phyloP scores from a whole-genome alignment of 768 basidiomycete species.

The Tylopilus sp. region DNA sequence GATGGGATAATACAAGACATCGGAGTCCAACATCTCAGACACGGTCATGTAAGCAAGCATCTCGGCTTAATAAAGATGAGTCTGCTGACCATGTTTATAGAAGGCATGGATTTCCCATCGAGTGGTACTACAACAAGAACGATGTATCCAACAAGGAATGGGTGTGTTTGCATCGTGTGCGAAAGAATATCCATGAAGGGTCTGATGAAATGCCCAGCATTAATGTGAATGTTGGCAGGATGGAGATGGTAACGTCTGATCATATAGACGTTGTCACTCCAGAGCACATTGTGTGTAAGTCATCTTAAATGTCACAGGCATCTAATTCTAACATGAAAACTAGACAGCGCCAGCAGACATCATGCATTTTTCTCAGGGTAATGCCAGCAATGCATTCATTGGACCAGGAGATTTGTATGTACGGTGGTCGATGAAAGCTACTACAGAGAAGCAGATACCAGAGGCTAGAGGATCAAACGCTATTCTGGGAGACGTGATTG shows the following conservation, averaged over 20 bases:
- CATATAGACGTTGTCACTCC: not conserved
- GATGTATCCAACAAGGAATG: not conserved
- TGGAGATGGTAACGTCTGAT: not conserved
- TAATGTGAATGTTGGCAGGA: not conserved
- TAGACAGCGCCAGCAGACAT: not conserved
- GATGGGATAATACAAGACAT: not conserved
- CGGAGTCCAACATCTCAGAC: not conserved
- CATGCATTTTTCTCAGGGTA: not conserved
- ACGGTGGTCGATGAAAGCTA: not conserved
- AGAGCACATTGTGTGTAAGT: conserved; percentile 1
- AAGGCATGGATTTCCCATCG: not conserved
- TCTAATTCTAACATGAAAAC: not conserved
- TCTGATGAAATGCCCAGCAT: not conserved
- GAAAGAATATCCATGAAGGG: not conserved
- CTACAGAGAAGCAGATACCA: too few species aligned
- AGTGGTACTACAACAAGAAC: not conserved
- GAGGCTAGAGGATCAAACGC: not conserved
- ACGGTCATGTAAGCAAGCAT: not conserved
- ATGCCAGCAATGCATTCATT: not conserved
- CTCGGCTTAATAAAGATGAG: not conserved
- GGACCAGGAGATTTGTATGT: not conserved
- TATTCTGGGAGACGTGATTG: not conserved
- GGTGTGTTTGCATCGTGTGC: not conserved
- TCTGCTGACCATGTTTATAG: not conserved
- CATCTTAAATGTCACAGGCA: not conserved